Conservation (phyloP, 768 basidiomycete species). For the Cystofilobasidium ferigula region DNA sequence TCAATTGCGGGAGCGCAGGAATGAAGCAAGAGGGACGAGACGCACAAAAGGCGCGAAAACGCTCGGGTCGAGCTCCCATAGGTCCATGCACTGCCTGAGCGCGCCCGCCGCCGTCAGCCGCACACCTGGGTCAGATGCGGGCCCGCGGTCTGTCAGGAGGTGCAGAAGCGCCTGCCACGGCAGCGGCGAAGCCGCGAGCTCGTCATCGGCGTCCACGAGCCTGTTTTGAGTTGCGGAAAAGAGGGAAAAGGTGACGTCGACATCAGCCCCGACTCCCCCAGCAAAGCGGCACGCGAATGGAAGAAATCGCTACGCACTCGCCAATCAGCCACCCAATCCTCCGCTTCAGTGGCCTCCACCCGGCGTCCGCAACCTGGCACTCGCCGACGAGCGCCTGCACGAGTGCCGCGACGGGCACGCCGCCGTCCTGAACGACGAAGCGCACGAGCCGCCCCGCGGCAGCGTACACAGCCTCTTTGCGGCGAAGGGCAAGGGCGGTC, state of each 20-base stretch:
- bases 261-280: too few relatives aligned
- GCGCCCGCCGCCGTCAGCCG: conserved; percentile 14
- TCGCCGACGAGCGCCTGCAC: conserved; percentile 13
- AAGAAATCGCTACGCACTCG: too few relatives aligned
- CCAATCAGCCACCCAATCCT: conserved; percentile 24
- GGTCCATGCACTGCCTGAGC: conserved; percentile 21
- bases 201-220: conserved; percentile 25
- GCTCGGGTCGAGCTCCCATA: conserved; percentile 23
- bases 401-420: conserved; percentile 2
- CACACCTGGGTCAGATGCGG: conserved; percentile 12
- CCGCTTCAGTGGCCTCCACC: conserved; percentile 10
- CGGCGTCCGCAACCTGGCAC: not conserved
- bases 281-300: too few relatives aligned
- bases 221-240: not conserved
- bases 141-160: conserved; percentile 3
- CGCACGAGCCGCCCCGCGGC: conserved; percentile 25
- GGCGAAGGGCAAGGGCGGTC: not conserved
- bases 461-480: conserved; percentile 24
- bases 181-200: conserved; percentile 2
- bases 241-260: not conserved
- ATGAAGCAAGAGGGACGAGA: not conserved
- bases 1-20: not conserved
- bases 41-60: conserved; percentile 17
- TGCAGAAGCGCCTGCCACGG: conserved; percentile 14
- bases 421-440: conserved; percentile 6